Base-by-base conservation (phyloP, 176 grass and related monocot species). In the Bonia amplexicaulis region DNA sequence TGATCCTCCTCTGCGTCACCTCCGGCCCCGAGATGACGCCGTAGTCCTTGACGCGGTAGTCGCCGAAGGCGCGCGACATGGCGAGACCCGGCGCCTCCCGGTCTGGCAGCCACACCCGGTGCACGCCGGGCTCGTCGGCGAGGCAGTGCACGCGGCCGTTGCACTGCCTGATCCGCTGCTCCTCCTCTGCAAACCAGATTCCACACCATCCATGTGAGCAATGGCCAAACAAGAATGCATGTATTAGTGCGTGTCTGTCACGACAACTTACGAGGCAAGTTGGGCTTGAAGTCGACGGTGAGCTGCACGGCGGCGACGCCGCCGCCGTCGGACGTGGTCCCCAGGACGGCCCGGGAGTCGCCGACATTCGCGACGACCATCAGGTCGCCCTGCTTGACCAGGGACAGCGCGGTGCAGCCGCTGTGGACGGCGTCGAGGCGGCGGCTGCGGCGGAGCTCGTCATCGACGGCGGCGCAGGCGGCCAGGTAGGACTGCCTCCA, bases 41-140 rank as follows among this genome's bases (percentile, higher is more conserved):
- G 69, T 87, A 68, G 41, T 89, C 88, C 84, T 99, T 99, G 78
- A 96, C 41, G 69, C 88, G 91, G 65, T 94, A 92, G 80, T 99
- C 93, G 27, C 92, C 97, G 65, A 99, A 99, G 3, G 97, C 97
- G 16, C 97, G 89, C 26, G 97, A 99, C 97, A 99, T 99, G 42
- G 97, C 97, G 19, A 99, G 76, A 9, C 97, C 97, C 3, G 93
- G 93, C 46, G 84, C 76, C 48, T 96, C 97, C 79, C 80, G 70
- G n/a, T 77, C 69, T 5, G 93, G 93, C 25, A 84, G 62, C 93
- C 93, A 99, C 6, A 99, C 70, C 33, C 97, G 88, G 85, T 96
- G 82, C 77, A 99, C 74, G 11, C 93, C 92, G 0, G 97, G 97
- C 76, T 99, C 97, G 86, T 99, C 97, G 6, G 35, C 53, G 74